Conservation (phyloP, 2,329 filamentous ascomycete species). For the Gaeumannomyces sp. region DNA sequence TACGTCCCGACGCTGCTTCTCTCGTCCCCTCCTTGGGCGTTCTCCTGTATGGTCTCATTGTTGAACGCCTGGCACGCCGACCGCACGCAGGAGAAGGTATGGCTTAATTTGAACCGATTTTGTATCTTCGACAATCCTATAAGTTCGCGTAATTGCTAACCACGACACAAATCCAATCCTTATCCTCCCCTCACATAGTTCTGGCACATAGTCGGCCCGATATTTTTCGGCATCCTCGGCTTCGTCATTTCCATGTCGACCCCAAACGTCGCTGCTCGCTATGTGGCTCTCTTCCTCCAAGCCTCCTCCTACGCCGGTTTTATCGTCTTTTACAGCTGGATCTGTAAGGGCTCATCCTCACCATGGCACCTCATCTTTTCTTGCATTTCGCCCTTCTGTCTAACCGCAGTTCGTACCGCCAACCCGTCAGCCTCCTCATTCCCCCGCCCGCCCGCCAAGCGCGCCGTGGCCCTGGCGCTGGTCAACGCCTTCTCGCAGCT, state of each 20-base stretch:
- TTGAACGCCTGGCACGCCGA: conserved; percentile 48
- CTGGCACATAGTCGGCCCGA: conserved; percentile 51
- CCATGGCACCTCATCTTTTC: conserved; percentile 43
- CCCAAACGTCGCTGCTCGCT: conserved; percentile 48
- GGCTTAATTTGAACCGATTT: not conserved
- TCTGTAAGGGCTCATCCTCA: not conserved
- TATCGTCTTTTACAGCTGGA: conserved; percentile 35
- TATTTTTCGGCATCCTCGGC: conserved; percentile 45
- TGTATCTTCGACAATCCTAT: not conserved
- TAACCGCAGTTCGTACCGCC: conserved; percentile 31
- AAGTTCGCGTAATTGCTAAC: not conserved
- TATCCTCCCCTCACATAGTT: conserved; percentile 32
- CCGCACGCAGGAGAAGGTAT: conserved; percentile 37
- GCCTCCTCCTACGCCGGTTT: conserved; percentile 46
- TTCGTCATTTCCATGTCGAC: conserved; percentile 57
- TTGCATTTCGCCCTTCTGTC: conserved; percentile 37
- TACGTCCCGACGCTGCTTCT: conserved; percentile 47
- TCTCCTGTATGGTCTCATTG: conserved; percentile 49
- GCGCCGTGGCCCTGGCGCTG: conserved; percentile 53
- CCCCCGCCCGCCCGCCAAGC: conserved; percentile 54
- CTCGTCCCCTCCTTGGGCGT: conserved; percentile 50
- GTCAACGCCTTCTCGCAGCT: conserved; percentile 54
- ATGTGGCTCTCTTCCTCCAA: conserved; percentile 55
- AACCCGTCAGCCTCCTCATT: conserved; percentile 38
- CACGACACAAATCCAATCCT: not conserved